Evolutionary conservation across 371 early-diverging fungal genomes (phyloP), one percentile per base, ranked within the genome.

Genomic region (Synchytrium microbalum): DNA sequence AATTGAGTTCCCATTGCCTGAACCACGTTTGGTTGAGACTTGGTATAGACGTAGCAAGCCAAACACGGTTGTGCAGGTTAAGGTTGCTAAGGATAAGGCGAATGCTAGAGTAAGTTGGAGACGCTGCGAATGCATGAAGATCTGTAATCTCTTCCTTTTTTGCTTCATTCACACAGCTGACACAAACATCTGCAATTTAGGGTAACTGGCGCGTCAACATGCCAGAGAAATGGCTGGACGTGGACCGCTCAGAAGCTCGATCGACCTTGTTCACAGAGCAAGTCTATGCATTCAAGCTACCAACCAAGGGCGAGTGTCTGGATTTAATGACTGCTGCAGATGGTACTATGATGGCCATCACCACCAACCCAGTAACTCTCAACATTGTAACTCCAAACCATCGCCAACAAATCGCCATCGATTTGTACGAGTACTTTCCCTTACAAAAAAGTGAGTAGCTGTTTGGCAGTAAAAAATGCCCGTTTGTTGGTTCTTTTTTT

Each of bases 381-480:
- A 85, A 86, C 66, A 75, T 74, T 59, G 68, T 90, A 25, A 81
- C 84, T 25, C 71, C 80, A 3, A 72, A 68, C 3, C 88, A 88
- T 56, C 75, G 81, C 27, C 76, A 73, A 2, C 64, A 80, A 46
- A 75, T 79, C 2, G 82, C 79, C n/a, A 69, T 88, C 0, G 88
- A 88, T 65, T 77, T 90, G 61, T 88, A 88, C 59, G 90, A 90
- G 65, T 90, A 86, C 63, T 87, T 87, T 69, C 89, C 89, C n/a
- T 71, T 77, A 55, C 66, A 70, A 61, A 68, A 66, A 59, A 62
- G 69, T 72, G 23, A 26, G 58, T 51, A 27, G 13, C 13, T 57
- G 29, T 54, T 38, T 38, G 26, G 54, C 27, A 60, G 13, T 58
- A 16, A 25, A 23, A 31, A 16, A 23, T 23, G 16, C 58, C 14